These are phyloP conservation scores for Sphagnum magellanicum DNA, from an alignment of 228 moss, liverwort and hornwort genomes.

Conservation along the genomic window DNA sequence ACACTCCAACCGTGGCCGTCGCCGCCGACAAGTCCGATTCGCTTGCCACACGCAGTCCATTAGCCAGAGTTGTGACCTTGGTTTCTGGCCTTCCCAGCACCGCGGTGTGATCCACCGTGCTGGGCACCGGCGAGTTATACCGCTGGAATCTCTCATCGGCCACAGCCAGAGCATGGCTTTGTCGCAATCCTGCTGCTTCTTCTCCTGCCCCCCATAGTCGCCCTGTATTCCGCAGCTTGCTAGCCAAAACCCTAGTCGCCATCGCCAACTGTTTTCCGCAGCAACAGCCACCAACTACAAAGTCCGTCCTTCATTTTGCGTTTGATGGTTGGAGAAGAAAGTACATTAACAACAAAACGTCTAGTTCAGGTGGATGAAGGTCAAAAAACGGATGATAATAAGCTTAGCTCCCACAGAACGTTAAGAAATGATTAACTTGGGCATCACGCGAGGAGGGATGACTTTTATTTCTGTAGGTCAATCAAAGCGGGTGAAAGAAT, in stretches of 20 bases:
- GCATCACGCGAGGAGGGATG: no score
- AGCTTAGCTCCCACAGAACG: no score
- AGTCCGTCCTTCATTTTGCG: no score
- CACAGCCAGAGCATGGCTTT: conserved; percentile 36
- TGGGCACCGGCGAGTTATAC: conserved; percentile 23
- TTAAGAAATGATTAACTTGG: no score
- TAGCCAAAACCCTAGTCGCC: conserved; percentile 22
- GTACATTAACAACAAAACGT: no score
- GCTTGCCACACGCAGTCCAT: conserved; percentile 62
- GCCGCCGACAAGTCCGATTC: conserved; percentile 39
- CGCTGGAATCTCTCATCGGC: conserved; percentile 49
- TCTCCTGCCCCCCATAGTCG: conserved; percentile 14
- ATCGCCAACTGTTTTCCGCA: conserved; percentile 11
- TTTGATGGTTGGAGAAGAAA: no score
- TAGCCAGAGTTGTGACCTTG: conserved; percentile 51
- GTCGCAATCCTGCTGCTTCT: conserved; percentile 11
- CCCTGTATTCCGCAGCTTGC: conserved; percentile 26
- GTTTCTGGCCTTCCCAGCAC: conserved; percentile 56
- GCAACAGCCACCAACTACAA: no score
- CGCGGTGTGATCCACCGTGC: conserved; percentile 27
- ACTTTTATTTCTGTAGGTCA: no score
- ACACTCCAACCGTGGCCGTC: conserved; percentile 75
- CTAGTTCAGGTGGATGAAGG: no score
- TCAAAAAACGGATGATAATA: no score
- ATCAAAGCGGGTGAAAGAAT: no score